A percentile compares a stretch with the other conserved stretches of the same genome.
Conservation (phyloP, 2,329 filamentous ascomycete genomes). For the Aureobasidium pullulans region DNA sequence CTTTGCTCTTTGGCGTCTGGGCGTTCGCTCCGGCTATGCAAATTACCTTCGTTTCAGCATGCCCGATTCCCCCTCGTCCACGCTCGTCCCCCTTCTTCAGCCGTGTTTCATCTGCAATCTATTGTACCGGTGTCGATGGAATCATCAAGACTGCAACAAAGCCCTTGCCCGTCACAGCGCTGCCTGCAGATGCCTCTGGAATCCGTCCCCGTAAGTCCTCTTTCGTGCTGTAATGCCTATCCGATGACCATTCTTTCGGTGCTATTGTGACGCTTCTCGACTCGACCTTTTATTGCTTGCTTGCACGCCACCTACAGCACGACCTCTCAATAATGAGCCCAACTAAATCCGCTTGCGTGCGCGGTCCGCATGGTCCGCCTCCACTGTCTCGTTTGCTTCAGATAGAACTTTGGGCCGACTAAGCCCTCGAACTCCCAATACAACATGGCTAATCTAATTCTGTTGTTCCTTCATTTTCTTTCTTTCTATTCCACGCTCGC, state of each 20-base stretch:
- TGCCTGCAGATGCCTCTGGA: neutral
- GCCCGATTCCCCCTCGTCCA: neutral
- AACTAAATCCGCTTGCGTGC: slow-evolving; percentile 4
- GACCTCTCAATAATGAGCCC: slow-evolving; percentile 1
- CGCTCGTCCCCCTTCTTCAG: neutral
- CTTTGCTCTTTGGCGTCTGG: neutral
- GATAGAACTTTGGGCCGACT: slow-evolving; percentile 1
- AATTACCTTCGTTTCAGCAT: slow-evolving; percentile 13
- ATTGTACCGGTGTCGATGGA: neutral
- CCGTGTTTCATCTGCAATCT: slow-evolving; percentile 10
- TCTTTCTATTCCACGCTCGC: neutral
- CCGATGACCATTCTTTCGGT: neutral
- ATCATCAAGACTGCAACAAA: neutral
- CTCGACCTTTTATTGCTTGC: slow-evolving; percentile 4
- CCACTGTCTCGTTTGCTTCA: slow-evolving; percentile 13
- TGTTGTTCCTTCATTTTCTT: slow-evolving; percentile 11
- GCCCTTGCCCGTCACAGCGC: neutral
- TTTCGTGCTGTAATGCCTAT: neutral
- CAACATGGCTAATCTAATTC: slow-evolving; percentile 10
- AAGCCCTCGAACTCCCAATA: slow-evolving; percentile 4
- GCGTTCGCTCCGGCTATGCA: slow-evolving; percentile 1
- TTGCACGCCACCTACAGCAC: slow-evolving; percentile 6
- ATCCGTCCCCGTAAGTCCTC: neutral
- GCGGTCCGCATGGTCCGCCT: slow-evolving; percentile 12
- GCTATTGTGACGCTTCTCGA: neutral